These are phyloP conservation scores for Dysphania ambrosioides DNA, from an alignment of 148 eudicot species.

Conservation along the genomic window DNA sequence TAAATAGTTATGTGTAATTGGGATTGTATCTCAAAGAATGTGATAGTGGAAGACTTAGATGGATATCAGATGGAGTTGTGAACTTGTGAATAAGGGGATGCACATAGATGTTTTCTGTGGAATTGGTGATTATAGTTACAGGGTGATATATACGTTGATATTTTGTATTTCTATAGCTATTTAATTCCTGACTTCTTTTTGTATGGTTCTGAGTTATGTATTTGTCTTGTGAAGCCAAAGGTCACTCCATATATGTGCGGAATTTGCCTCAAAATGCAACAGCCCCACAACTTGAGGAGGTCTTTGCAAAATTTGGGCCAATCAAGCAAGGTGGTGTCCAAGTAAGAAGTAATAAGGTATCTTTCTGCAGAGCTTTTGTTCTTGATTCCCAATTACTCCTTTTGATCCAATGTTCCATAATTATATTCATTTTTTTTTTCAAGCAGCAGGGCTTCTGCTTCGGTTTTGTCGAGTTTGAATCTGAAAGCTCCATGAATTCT, in stretches of 20 bases:
- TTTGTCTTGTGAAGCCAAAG: conserved; percentile 38
- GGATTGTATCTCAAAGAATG: not conserved
- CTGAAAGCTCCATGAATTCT: conserved; percentile 46
- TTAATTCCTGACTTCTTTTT: not conserved
- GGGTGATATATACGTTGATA: not conserved
- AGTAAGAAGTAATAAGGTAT: conserved; percentile 75
- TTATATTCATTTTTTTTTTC: conserved; percentile 13
- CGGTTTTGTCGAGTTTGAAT: conserved; percentile 76
- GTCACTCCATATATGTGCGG: conserved; percentile 60
- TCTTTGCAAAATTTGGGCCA: conserved; percentile 58
- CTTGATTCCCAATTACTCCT: not conserved
- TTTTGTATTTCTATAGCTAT: not conserved
- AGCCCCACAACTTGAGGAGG: conserved; percentile 51
- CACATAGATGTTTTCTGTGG: not conserved
- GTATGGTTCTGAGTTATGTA: conserved; percentile 12
- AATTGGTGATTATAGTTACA: not conserved
- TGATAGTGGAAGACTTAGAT: not conserved
- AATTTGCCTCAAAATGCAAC: conserved; percentile 63
- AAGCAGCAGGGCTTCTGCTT: conserved; percentile 70
- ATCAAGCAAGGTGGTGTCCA: conserved; percentile 69
- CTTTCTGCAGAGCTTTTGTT: not conserved
- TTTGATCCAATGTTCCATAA: conserved; percentile 1
- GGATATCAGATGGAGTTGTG: not conserved
- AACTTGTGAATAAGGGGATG: not conserved
- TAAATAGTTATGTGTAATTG: not conserved